Evolutionary conservation across 495 filamentous ascomycete genomes (phyloP).

Genomic region (Ramalina peruviana): DNA sequence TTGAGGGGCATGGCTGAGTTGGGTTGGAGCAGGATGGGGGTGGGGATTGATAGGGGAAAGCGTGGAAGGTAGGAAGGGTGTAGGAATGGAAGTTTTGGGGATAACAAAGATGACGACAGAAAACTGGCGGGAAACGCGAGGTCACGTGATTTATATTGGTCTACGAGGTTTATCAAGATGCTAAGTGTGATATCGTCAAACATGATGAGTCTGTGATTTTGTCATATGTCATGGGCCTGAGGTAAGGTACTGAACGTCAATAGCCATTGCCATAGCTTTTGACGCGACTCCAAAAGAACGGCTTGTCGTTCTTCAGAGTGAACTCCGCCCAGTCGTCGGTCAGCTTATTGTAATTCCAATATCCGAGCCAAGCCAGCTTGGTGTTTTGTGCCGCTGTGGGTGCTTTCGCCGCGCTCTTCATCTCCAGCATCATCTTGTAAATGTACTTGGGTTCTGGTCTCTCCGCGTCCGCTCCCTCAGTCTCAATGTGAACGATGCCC

Average conservation of each 20-base stretch:
- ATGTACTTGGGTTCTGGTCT: conserved; percentile 47
- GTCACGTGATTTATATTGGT: background rate
- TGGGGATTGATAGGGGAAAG: background rate
- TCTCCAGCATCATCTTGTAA: conserved; percentile 60
- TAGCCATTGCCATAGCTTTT: conserved; percentile 46
- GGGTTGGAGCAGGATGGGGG: background rate
- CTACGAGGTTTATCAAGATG: background rate
- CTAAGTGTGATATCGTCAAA: no score
- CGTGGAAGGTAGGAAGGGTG: background rate
- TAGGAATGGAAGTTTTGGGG: no score
- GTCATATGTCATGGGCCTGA: background rate
- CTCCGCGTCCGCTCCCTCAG: conserved; percentile 51
- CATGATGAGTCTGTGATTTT: no score
- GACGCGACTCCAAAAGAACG: conserved; percentile 81
- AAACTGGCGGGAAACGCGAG: background rate
- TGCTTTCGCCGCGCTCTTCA: conserved; percentile 43
- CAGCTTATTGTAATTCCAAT: conserved; percentile 79
- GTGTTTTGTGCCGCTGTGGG: conserved; percentile 47
- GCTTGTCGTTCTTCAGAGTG: conserved; percentile 63
- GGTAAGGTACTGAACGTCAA: background rate
- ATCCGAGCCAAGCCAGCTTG: conserved; percentile 78
- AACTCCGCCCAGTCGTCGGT: conserved; percentile 90
- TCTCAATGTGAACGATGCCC: conserved; percentile 69
- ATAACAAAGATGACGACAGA: no score
- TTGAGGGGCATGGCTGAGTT: conserved; percentile 27